phyloP scores from a whole-genome alignment of 2,329 filamentous ascomycete species.

The Venturia aucupariae region DNA sequence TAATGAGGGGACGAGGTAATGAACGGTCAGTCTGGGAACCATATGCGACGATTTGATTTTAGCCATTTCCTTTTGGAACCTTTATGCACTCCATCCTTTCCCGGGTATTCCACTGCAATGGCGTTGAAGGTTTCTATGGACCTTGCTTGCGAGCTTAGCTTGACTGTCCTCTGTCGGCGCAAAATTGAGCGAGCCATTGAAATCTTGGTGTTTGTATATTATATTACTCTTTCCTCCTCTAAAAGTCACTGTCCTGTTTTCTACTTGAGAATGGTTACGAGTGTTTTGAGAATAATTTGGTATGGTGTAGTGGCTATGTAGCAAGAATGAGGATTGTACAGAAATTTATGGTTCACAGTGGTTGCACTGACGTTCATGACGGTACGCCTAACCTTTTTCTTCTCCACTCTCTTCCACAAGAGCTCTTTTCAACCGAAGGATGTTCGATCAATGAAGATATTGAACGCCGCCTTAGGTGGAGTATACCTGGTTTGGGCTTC shows the following conservation, averaged over 20 bases:
- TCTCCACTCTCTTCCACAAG: too few species aligned
- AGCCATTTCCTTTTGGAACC: background rate
- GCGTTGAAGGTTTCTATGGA: background rate
- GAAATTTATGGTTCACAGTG: background rate
- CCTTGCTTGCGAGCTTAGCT: conserved; percentile 1
- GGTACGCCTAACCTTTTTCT: too few species aligned
- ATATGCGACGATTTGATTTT: conserved; percentile 6
- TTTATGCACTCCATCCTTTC: background rate
- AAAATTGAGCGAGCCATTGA: conserved; percentile 6
- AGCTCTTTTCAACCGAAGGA: too few species aligned
- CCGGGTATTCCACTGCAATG: background rate
- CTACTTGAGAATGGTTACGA: background rate
- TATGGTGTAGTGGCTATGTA: background rate
- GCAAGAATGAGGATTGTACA: background rate
- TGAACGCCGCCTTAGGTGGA: too few species aligned
- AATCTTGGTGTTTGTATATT: conserved; percentile 6
- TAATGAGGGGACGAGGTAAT: conserved; percentile 11
- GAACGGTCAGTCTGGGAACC: conserved; percentile 7
- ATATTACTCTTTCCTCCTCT: background rate
- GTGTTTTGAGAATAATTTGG: background rate
- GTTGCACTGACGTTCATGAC: too few species aligned
- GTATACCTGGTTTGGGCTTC: too few species aligned
- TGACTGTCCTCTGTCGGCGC: background rate
- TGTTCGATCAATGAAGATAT: too few species aligned
- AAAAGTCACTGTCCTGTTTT: background rate